A percentile compares a stretch with the other conserved stretches of the same genome.
phyloP scores from a whole-genome alignment of 139 green algal species.

The Zygnema circumcarinatum region DNA sequence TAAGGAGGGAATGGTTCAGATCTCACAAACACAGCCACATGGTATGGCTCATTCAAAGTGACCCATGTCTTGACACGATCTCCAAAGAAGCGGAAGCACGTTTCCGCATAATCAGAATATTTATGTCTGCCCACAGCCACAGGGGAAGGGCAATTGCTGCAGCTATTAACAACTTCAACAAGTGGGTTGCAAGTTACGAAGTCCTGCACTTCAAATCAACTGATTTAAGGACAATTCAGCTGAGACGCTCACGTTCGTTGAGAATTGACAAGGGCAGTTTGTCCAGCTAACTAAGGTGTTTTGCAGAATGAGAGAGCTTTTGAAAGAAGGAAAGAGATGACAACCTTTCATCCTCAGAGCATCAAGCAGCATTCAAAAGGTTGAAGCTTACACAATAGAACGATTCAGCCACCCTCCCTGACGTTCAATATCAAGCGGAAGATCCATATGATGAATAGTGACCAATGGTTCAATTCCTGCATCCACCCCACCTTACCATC shows the following conservation, averaged over 20 bases:
- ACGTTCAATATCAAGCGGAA: constrained; percentile 33
- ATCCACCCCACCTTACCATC: not conserved
- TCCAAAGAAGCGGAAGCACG: constrained; percentile 42
- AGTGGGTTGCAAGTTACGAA: no score
- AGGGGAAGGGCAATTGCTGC: no score
- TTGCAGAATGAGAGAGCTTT: no score
- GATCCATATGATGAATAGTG: constrained; percentile 49
- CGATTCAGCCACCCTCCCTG: constrained; percentile 32
- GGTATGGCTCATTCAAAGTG: constrained; percentile 41
- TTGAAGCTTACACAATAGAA: constrained; percentile 40
- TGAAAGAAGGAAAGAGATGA: no score
- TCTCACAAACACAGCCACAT: not conserved
- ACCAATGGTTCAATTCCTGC: constrained; percentile 47
- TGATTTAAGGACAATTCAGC: no score
- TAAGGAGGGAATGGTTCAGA: not conserved
- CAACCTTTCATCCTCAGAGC: no score
- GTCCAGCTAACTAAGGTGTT: no score
- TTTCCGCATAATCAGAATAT: constrained; percentile 37
- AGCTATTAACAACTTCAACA: no score
- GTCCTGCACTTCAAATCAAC: no score
- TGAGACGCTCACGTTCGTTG: no score
- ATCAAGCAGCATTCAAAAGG: no score
- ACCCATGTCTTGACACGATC: constrained; percentile 51
- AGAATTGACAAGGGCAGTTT: no score
- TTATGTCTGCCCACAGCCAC: constrained; percentile 14